These are phyloP conservation scores for Diospyros lotus DNA, from an alignment of 148 eudicot species.

Conservation along the genomic window DNA sequence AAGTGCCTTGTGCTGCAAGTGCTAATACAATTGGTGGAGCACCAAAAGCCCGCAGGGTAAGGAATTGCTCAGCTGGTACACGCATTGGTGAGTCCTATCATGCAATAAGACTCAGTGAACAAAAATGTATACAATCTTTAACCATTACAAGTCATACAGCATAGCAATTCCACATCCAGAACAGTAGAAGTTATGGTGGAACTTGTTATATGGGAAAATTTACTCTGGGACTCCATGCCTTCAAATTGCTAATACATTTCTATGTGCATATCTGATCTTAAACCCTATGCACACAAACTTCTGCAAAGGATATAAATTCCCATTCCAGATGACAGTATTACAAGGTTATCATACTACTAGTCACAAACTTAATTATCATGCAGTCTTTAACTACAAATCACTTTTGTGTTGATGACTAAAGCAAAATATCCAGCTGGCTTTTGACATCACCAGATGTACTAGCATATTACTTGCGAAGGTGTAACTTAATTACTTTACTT, in stretches of 20 bases:
- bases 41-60: slow-evolving; percentile 78
- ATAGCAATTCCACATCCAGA: not conserved
- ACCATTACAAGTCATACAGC: not conserved
- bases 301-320: not conserved
- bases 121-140: slow-evolving; percentile 6
- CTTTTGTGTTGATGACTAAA: not conserved
- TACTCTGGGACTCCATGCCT: not conserved
- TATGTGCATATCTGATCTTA: not conserved
- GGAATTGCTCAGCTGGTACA: slow-evolving; percentile 82
- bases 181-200: not conserved
- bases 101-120: slow-evolving; percentile 11
- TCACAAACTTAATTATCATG: not conserved
- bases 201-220: not conserved
- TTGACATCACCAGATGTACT: not conserved
- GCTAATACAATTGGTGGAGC: slow-evolving; percentile 90
- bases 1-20: slow-evolving; percentile 94
- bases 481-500: no score
- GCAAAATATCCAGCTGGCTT: not conserved
- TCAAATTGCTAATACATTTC: not conserved
- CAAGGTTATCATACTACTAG: not conserved
- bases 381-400: not conserved
- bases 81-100: slow-evolving; percentile 92
- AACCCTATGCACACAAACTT: not conserved
- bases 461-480: not conserved
- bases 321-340: not conserved